Conservation (phyloP, 495 filamentous ascomycete genomes). For the Aspergillus sparsus region DNA sequence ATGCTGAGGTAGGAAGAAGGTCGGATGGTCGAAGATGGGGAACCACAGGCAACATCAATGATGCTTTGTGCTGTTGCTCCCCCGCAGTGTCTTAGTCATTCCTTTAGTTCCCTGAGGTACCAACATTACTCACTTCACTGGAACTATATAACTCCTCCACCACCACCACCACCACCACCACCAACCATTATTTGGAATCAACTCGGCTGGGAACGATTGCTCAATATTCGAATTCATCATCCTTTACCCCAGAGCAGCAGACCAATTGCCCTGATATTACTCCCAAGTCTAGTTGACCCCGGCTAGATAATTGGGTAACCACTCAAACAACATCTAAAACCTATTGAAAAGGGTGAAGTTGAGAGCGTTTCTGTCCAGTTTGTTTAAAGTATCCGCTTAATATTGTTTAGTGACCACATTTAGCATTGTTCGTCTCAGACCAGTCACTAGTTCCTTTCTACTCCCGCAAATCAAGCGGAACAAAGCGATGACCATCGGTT, state of each 20-base stretch:
- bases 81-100: conserved; percentile 7
- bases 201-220: too few species aligned
- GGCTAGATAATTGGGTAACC: too few species aligned
- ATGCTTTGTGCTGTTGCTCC: not conserved
- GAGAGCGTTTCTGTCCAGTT: not conserved
- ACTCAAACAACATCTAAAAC: too few species aligned
- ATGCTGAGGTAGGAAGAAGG: conserved; percentile 14
- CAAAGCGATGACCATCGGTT: conserved; percentile 8
- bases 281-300: too few species aligned
- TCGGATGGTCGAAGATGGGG: conserved; percentile 13
- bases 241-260: too few species aligned
- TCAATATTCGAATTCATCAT: too few species aligned
- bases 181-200: too few species aligned
- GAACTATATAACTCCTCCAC: too few species aligned
- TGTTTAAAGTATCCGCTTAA: not conserved
- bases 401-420: conserved; percentile 12
- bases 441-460: not conserved
- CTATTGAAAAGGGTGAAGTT: not conserved
- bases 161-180: too few species aligned
- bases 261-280: too few species aligned
- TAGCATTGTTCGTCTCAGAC: conserved; percentile 20
- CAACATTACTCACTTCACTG: too few species aligned
- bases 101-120: not conserved
- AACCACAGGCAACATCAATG: not conserved
- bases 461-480: too few species aligned